These are phyloP conservation scores for Fusarium tuaranense DNA, from an alignment of 2,329 filamentous ascomycete species.

Conservation along the genomic window DNA sequence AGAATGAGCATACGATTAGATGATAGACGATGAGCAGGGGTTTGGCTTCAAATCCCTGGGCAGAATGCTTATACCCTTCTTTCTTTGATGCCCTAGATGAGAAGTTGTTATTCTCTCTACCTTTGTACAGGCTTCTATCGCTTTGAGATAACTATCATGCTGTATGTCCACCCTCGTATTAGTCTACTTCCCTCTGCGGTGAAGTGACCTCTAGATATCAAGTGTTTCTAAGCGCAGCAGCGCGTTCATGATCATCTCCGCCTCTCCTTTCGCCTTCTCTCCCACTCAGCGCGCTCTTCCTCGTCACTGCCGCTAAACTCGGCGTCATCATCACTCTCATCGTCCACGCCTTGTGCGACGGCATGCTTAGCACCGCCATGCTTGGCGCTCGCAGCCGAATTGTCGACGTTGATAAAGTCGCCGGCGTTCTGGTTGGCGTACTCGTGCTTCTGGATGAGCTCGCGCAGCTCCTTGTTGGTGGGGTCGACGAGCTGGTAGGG, in stretches of 20 bases:
- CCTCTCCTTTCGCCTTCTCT: conserved; percentile 62
- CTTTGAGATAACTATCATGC: conserved; percentile 35
- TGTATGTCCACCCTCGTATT: conserved; percentile 31
- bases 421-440: conserved; percentile 70
- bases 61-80: conserved; percentile 37
- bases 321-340: conserved; percentile 63
- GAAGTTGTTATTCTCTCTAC: conserved; percentile 41
- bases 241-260: conserved; percentile 32
- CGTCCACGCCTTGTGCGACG: conserved; percentile 33
- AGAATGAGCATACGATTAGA: conserved; percentile 18
- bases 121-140: conserved; percentile 43
- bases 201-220: conserved; percentile 29
- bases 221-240: conserved; percentile 17
- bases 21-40: conserved; percentile 25
- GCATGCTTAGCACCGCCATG: conserved; percentile 10
- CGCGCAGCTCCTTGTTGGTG: conserved; percentile 69
- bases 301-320: conserved; percentile 75
- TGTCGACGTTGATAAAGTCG: conserved; percentile 63
- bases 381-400: conserved; percentile 18
- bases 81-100: conserved; percentile 35
- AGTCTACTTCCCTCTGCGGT: conserved; percentile 15
- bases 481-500: conserved; percentile 81
- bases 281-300: conserved; percentile 72
- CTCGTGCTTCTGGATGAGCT: conserved; percentile 77
- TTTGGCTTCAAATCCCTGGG: conserved; percentile 7